Evolutionary conservation across 2,329 filamentous ascomycete genomes (phyloP), one percentile per base, ranked within the genome.

Genomic region (Claviceps quebecensis): DNA sequence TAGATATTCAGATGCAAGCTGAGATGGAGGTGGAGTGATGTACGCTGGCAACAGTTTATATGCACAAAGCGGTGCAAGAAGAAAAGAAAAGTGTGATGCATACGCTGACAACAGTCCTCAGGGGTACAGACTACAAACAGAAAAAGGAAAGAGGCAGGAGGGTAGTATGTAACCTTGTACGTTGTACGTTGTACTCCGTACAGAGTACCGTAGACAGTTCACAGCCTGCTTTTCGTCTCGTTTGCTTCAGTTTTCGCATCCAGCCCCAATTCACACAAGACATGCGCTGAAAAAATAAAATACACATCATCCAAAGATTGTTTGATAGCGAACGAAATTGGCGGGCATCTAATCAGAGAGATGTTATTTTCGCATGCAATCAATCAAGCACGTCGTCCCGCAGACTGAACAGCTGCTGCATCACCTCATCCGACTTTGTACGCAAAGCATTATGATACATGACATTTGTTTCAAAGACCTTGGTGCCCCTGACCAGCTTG

Each of bases 391-490:
- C 69, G 58, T 82, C 77, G 54, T 95, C 88, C 57, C 88, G 78
- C 63, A 95, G 65, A 49, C 75, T 78, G 63, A 94, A 93, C 3
- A 95, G 70, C 59, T 84, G 78, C 58, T 78, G 78, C 60, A 95
- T 71, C 17, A 96, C 79, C 57, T 94, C 86, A 29, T 87, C 84
- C 4, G 83, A 73, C 67, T 80, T 86, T 49, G 76, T 75, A 53
- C 87, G 75, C 44, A 96, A 65, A 0, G 86, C 91, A 61, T 93
- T 84, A 66, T 97, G 91, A 62, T 93, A 93, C 75, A 95, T 79
- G 23, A 76, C 74, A 64, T 95, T 96, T 40, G 88, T 95, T 61
- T 93, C 80, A 59, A 84, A 93, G 41, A 87, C 81, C 69, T 87
- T 89, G 63, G 80, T 84, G 1, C 81, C 83, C 63, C 79, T 84